Base-by-base conservation (phyloP, 768 basidiomycete species). In the Rubroboletus pulcherrimus region DNA sequence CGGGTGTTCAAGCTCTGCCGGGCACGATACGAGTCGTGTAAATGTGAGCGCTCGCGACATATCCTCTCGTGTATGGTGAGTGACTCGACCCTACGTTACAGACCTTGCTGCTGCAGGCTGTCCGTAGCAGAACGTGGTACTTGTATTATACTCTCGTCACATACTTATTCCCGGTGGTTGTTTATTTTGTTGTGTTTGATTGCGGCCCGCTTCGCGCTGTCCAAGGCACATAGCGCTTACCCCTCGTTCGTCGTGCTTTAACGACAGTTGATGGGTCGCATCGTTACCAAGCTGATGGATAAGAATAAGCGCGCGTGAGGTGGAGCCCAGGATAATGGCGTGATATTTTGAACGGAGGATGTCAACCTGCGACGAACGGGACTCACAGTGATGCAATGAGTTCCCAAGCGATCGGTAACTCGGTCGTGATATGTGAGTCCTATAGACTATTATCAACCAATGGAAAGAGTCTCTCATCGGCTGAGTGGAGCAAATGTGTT, bases 401-500 rank as follows among this genome's bases (percentile, higher is more conserved):
- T 24, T 19, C 30, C 26, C 37, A 48, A 44, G 57, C 33, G 42
- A 49, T 26, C 14, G 42, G 33, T 33, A 38, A 35, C 24, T 30
- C 17, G 37, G 37, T n/a, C 21, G 29, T 45, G 38, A 40, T 41
- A 26, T 26, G 26, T 26, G 26, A 26, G 26, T 26, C 5, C 26
- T 4, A 8, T 33, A 51, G 35, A 8, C 19, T 51, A 48, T 49
- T 26, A 49, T 56, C 47, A 49, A 14, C 57, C 54, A 59, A 54
- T 59, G 11, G 40, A 49, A 45, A 33, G 29, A n/a, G 19, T 34
- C 11, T 53, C 63, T 34, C 54, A 54, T 49, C 19, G 49, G 51
- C 40, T 14, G 33, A 49, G 66, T 68, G 66, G 66, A 68, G 66
- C 31, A 51, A 42, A 55, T 40, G 24, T 67, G 61, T 63, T 65